Base-by-base conservation (phyloP, 495 filamentous ascomycete species). In the Hapsidospora chrysogenum region DNA sequence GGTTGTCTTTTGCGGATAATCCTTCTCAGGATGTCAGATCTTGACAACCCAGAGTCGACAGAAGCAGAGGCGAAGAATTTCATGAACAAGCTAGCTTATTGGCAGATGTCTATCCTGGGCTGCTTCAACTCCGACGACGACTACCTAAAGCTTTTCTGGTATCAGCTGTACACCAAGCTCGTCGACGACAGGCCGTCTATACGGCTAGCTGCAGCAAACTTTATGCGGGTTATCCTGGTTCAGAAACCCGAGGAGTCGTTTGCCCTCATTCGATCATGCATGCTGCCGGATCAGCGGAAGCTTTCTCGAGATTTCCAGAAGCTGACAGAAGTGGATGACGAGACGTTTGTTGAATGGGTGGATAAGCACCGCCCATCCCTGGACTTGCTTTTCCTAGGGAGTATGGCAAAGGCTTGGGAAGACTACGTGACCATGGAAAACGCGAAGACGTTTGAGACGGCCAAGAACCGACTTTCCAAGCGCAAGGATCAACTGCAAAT, bases 171-270 rank as follows among this genome's bases (percentile, higher is more conserved):
- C 53, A 73, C 71, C 21, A 85, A 81, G 44, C 54, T 95, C 30
- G 70, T 87, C 25, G 76, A 78, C 38, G 45, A 59, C 3, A 56
- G 76, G 31, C 51, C 68, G 22, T 51, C 60, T 9, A 70, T 94
- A 22, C 77, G 83, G n/a, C 53, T 77, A 22, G 71, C 80, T 36
- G 80, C 89, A 20, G 82, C 80, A 11, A 74, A 82, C 47, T 59
- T 94, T 28, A 89, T 86, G 75, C 74, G 89, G 23, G 81, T 92
- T 35, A 71, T 95, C 38, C 66, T 96, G 2, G 85, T 95, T 1
- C 89, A 96, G 47, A 95, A 92, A 51, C 85, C 85, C 0, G 65
- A 75, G n/a, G 86, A 92, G 43, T 80, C 80, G 17, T 63, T 76
- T 1, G 60, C 61, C 1, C 62, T 95, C 20, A 63, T 96, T 17